phyloP scores from a whole-genome alignment of 768 basidiomycete species.

The Amyloporia xantha region DNA sequence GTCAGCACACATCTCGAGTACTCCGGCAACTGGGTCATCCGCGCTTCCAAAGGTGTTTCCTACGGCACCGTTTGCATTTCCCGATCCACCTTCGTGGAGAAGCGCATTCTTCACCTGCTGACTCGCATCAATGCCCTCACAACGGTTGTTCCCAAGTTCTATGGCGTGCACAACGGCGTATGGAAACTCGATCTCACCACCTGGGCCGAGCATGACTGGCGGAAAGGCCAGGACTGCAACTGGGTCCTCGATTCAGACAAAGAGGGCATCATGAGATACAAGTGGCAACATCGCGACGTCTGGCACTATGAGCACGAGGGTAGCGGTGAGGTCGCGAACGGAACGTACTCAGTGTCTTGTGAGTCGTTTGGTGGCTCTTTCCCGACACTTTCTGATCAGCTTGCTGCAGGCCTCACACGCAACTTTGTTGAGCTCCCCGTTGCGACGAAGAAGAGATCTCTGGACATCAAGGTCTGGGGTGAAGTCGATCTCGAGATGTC shows the following conservation, averaged over 20 bases:
- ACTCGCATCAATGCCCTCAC: constrained; percentile 21
- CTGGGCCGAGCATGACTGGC: constrained; percentile 20
- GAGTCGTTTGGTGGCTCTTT: constrained; percentile 5
- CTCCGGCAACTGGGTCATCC: constrained; percentile 19
- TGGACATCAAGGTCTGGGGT: constrained; percentile 23
- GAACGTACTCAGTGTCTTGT: constrained; percentile 16
- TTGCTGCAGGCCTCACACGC: constrained; percentile 19
- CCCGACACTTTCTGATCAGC: background rate
- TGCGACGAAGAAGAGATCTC: constrained; percentile 14
- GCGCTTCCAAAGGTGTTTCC: constrained; percentile 14
- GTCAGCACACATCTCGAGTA: constrained; percentile 14
- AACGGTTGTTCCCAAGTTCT: constrained; percentile 21
- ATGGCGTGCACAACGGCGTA: constrained; percentile 15
- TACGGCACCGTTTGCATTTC: constrained; percentile 23
- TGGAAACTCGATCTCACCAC: constrained; percentile 20
- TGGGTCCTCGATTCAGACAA: constrained; percentile 12
- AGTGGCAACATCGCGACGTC: constrained; percentile 22
- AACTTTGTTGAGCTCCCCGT: constrained; percentile 24
- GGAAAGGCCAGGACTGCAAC: constrained; percentile 15
- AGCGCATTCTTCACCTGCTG: constrained; percentile 20
- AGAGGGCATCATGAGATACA: constrained; percentile 16
- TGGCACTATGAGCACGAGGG: constrained; percentile 22
- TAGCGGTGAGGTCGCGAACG: constrained; percentile 11
- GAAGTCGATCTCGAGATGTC: constrained; percentile 18
- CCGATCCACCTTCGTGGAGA: constrained; percentile 21